Base-by-base conservation (phyloP, 2,329 filamentous ascomycete genomes). In the Venturia carpophila region DNA sequence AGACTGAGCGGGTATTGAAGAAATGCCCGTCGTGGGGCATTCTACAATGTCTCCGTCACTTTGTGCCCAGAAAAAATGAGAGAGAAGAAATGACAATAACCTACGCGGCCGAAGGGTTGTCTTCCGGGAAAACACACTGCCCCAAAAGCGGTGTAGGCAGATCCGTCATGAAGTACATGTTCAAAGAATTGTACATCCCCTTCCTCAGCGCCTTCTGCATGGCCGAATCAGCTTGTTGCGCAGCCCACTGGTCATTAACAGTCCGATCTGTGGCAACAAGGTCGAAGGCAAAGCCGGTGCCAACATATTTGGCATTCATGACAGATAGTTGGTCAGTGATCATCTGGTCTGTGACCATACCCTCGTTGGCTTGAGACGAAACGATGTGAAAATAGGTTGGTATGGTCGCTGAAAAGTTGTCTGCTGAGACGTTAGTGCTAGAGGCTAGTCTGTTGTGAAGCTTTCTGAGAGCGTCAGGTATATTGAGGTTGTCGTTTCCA, bases 131-230 rank as follows among this genome's bases (percentile, higher is more conserved):
- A 0, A 80, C 83, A 74, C 83, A 85, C 63, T 81, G 81, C 1
- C 83, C 83, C 2, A 86, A 76, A 4, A 84, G 73, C 62, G 72
- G 72, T 64, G 75, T 75, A 6, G 70, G 66, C 34, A 85, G 76
- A 65, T 84, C 77, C 41, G 80, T 81, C 72, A 85, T 81, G 75
- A 85, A 85, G 75, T 85, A 86, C 66, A 86, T 75, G 71, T 86
- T 86, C 43, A 85, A 76, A 1, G 79, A 78, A 47, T 70, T 67
- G 73, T 86, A 86, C 47, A 72, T 79, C 63, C 84, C 83, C 66
- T 78, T 74, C 27, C 83, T 81, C 2, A 85, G 79, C 1, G 79
- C 72, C 30, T 73, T 71, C 71, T 85, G 86, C 80, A 85, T 82
- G 11, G 68, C 75, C 30, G 45, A 7, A 17, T 56, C 63, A 21